Conservation (phyloP, 768 basidiomycete genomes). For the Pleurotus pulmonarius region DNA sequence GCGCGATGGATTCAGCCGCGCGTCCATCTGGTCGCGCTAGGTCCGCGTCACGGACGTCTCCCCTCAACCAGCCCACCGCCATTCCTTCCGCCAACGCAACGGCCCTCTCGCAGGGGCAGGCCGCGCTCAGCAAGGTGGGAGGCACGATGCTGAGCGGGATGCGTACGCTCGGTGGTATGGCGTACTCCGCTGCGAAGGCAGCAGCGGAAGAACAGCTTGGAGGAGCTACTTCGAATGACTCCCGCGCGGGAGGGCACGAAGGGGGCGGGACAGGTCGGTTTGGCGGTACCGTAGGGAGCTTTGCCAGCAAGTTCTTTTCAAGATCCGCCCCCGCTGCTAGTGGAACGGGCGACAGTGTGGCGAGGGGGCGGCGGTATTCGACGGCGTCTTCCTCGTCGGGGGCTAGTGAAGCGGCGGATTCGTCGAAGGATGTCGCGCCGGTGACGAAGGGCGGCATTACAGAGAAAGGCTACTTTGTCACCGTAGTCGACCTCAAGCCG, state of each 20-base stretch:
- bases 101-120: slow-evolving; percentile 27
- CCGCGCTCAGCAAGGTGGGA: slow-evolving; percentile 52
- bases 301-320: slow-evolving; percentile 47
- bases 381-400: slow-evolving; percentile 8
- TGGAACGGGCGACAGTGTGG: slow-evolving; percentile 1
- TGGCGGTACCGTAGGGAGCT: slow-evolving; percentile 19
- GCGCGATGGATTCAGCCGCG: neutral
- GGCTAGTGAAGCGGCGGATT: neutral
- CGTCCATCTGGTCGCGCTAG: neutral
- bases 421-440: slow-evolving; percentile 15
- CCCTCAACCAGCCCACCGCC: slow-evolving; percentile 4
- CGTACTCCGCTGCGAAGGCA: slow-evolving; percentile 43
- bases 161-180: slow-evolving; percentile 60
- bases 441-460: slow-evolving; percentile 15
- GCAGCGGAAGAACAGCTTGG: slow-evolving; percentile 11
- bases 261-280: neutral
- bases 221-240: slow-evolving; percentile 15
- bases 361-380: slow-evolving; percentile 21
- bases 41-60: neutral
- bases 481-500: slow-evolving; percentile 50
- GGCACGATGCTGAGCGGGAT: slow-evolving; percentile 62
- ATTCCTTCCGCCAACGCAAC: slow-evolving; percentile 8
- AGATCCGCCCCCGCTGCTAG: slow-evolving; percentile 55
- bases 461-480: slow-evolving; percentile 42
- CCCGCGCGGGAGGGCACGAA: slow-evolving; percentile 7